Conservation (phyloP, 805 yeast genomes). For the Sugiyamaella valdiviana region DNA sequence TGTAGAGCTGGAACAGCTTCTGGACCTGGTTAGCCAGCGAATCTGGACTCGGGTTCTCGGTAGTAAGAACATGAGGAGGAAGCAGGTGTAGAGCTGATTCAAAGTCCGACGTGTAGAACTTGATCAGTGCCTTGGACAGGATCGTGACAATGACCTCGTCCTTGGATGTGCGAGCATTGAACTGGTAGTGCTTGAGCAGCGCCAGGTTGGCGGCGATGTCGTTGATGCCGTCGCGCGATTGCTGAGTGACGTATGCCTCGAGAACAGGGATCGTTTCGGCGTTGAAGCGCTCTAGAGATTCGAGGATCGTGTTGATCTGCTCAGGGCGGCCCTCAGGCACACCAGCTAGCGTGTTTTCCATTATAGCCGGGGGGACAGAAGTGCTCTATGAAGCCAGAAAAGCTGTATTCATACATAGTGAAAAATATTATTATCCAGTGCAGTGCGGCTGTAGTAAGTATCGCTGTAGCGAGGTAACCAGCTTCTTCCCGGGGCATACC, state of each 20-base stretch:
- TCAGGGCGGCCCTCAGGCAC: constrained; percentile 38
- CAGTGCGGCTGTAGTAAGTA: neutral
- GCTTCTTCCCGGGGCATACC: neutral
- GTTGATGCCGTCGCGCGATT: constrained; percentile 31
- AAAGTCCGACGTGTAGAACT: constrained; percentile 40
- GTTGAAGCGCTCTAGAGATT: constrained; percentile 41
- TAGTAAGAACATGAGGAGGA: constrained; percentile 35
- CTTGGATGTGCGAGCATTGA: constrained; percentile 33
- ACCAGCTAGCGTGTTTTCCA: constrained; percentile 33
- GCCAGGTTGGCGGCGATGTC: constrained; percentile 44
- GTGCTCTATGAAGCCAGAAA: too few relatives aligned
- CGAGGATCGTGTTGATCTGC: constrained; percentile 36
- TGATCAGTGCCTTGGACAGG: constrained; percentile 38
- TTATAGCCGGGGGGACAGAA: too few relatives aligned
- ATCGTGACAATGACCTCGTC: constrained; percentile 37
- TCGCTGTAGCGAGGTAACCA: neutral
- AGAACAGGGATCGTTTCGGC: constrained; percentile 38
- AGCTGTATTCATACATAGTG: too few relatives aligned
- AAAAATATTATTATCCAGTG: neutral
- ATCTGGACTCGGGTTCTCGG: constrained; percentile 22
- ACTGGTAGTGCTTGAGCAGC: constrained; percentile 39
- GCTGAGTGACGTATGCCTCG: constrained; percentile 40
- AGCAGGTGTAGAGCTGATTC: constrained; percentile 40
- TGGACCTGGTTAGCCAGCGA: constrained; percentile 24
- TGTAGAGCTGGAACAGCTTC: constrained; percentile 27